Evolutionary conservation across 352 stramenopile species (phyloP).

Genomic region (Phytophthora pseudosyringae): DNA sequence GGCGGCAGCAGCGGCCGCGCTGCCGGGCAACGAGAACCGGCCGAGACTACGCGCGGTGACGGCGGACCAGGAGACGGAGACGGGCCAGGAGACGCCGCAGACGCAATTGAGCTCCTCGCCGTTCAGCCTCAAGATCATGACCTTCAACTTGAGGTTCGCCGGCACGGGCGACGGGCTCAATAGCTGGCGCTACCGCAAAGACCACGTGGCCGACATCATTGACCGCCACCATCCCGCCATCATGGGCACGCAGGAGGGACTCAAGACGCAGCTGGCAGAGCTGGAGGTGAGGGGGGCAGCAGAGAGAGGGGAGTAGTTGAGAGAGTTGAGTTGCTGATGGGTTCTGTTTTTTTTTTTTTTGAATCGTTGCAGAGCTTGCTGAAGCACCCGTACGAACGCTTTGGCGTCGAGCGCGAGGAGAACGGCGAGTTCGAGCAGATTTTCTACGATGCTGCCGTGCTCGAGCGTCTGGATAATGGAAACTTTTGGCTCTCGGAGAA

Average conservation of each 20-base stretch:
- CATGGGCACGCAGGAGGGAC: conserved; percentile 79
- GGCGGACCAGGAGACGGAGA: conserved; percentile 12
- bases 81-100: conserved; percentile 5
- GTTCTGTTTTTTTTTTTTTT: background rate
- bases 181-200: conserved; percentile 74
- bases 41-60: conserved; percentile 52
- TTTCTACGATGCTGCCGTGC: conserved; percentile 70
- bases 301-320: background rate
- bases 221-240: conserved; percentile 75
- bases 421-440: conserved; percentile 86
- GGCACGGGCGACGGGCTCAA: conserved; percentile 68
- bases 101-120: conserved; percentile 46
- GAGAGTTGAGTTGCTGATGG: background rate
- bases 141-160: conserved; percentile 84
- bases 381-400: conserved; percentile 72
- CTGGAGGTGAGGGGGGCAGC: conserved; percentile 44
- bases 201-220: conserved; percentile 78
- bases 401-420: conserved; percentile 69
- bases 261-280: conserved; percentile 71
- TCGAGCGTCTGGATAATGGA: conserved; percentile 62
- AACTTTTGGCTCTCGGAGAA: conserved; percentile 85
- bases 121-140: conserved; percentile 78
- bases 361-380: conserved; percentile 41
- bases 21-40: conserved; percentile 33
- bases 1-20: conserved; percentile 35